A percentile compares a stretch with the other conserved stretches of the same genome.
Conservation (phyloP, 495 filamentous ascomycete species). For the Daldinia vernicosa region DNA sequence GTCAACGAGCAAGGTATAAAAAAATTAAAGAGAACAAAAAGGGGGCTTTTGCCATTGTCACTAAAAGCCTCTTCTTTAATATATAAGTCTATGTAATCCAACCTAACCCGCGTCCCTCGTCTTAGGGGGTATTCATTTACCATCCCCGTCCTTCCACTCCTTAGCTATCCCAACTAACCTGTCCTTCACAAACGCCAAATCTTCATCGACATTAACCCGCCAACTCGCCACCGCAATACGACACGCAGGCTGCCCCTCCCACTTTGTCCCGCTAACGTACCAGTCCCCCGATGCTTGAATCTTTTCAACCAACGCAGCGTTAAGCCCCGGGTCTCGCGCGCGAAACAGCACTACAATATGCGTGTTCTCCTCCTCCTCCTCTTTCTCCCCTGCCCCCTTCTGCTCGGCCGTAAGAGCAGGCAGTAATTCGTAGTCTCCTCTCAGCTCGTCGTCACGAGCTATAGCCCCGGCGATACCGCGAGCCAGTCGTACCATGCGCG, state of each 20-base stretch:
- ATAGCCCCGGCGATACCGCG: constrained; percentile 71
- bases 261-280: constrained; percentile 84
- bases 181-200: constrained; percentile 60
- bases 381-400: constrained; percentile 3
- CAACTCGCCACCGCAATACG: constrained; percentile 88
- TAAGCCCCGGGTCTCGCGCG: constrained; percentile 73
- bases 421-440: constrained; percentile 69
- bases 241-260: constrained; percentile 74
- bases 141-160: constrained; percentile 23
- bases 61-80: background rate
- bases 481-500: constrained; percentile 75
- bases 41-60: background rate
- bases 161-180: constrained; percentile 27
- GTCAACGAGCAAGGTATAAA: background rate
- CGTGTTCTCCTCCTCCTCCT: constrained; percentile 53
- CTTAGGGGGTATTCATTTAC: background rate
- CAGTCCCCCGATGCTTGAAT: constrained; percentile 81
- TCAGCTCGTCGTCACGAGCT: constrained; percentile 48
- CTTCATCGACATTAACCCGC: constrained; percentile 68
- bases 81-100: background rate
- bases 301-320: constrained; percentile 66
- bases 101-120: background rate
- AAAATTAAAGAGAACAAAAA: background rate
- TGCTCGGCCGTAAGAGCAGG: constrained; percentile 50
- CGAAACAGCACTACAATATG: constrained; percentile 85